Conservation (phyloP, 2,329 filamentous ascomycete genomes). For the Atkinsonella hypoxylon region DNA sequence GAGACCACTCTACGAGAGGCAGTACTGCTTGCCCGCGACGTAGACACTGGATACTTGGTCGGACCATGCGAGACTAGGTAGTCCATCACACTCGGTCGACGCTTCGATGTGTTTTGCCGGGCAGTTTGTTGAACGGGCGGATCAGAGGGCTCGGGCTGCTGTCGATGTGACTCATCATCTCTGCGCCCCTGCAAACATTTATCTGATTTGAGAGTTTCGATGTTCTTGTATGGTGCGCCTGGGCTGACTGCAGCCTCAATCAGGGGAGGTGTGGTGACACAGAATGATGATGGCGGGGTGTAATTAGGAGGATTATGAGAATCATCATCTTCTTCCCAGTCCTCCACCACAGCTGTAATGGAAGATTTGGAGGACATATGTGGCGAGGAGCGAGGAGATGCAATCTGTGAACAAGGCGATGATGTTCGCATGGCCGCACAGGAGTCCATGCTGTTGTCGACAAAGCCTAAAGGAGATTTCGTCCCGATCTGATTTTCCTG, state of each 20-base stretch:
- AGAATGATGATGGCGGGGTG: conserved; percentile 4
- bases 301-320: background rate
- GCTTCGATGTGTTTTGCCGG: conserved; percentile 4
- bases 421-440: background rate
- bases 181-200: background rate
- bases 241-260: background rate
- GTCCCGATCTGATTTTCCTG: background rate
- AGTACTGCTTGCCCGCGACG: conserved; percentile 3
- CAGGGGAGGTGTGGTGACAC: conserved; percentile 2
- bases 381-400: conserved; percentile 3
- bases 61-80: conserved; percentile 9
- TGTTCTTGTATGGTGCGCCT: background rate
- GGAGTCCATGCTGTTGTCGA: background rate
- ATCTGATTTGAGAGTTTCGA: background rate
- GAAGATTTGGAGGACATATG: background rate
- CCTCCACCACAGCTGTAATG: conserved; percentile 7
- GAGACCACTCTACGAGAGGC: background rate
- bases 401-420: background rate
- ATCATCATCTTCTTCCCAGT: conserved; percentile 6
- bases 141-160: conserved; percentile 5
- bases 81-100: conserved; percentile 11
- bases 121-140: conserved; percentile 2
- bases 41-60: conserved; percentile 4
- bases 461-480: background rate
- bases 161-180: background rate